Evolutionary conservation across 2,329 filamentous ascomycete genomes (phyloP).

Genomic region (Alternaria novae-zelandiae): DNA sequence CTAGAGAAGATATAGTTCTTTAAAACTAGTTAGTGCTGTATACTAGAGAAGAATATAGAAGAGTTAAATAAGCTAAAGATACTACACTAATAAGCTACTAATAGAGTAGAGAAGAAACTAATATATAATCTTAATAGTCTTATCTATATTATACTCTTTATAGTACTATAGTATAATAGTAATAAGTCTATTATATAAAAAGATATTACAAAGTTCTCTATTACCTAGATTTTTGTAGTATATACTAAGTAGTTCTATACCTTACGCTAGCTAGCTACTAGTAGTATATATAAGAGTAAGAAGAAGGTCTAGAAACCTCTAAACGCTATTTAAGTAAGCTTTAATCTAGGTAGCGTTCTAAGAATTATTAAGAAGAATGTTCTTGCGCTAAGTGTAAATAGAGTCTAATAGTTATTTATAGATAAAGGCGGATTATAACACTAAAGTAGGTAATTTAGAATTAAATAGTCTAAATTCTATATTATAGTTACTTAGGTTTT

Average conservation of each 20-base stretch:
- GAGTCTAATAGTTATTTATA: background rate
- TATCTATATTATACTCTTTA: background rate
- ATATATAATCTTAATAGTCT: background rate
- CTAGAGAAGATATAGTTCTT: too few species aligned
- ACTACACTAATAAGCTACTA: too few species aligned
- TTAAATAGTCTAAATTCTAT: background rate
- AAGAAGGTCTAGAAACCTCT: background rate
- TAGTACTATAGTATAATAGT: background rate
- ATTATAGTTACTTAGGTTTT: background rate
- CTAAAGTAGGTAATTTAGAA: background rate
- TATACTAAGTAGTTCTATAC: background rate
- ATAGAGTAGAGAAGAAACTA: background rate
- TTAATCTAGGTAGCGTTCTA: background rate
- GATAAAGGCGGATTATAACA: background rate
- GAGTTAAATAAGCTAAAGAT: too few species aligned
- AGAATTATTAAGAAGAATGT: background rate
- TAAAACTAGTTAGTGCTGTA: too few species aligned
- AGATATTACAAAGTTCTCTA: background rate
- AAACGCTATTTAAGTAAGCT: background rate
- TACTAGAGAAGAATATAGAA: too few species aligned
- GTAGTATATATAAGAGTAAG: background rate
- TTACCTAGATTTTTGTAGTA: background rate
- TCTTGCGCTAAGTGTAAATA: background rate
- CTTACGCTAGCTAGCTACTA: background rate
- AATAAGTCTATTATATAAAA: background rate